phyloP scores from a whole-genome alignment of 805 yeast genomes.

The Grigorovia humatica region DNA sequence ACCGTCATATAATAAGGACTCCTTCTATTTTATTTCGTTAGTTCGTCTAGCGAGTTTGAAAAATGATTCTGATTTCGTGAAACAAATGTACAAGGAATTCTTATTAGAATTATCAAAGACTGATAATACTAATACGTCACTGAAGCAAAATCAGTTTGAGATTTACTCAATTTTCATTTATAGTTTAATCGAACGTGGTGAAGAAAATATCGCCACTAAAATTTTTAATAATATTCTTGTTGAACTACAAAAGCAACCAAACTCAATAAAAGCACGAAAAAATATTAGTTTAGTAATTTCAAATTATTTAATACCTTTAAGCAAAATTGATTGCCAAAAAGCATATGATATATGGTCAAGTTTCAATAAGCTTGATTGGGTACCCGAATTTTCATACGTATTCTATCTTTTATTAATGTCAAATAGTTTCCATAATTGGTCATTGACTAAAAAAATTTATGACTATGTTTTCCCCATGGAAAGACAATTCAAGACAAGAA shows the following conservation, averaged over 20 bases:
- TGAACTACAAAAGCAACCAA: slow-evolving; percentile 24
- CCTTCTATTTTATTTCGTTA: slow-evolving; percentile 32
- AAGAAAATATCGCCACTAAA: slow-evolving; percentile 41
- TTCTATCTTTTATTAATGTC: slow-evolving; percentile 29
- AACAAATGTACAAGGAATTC: slow-evolving; percentile 32
- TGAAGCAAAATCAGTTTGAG: slow-evolving; percentile 33
- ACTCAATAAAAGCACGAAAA: slow-evolving; percentile 11
- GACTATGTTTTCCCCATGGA: slow-evolving; percentile 31
- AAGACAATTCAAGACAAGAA: slow-evolving; percentile 5
- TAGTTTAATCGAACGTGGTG: slow-evolving; percentile 41
- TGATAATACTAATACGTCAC: not conserved
- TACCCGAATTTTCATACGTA: slow-evolving; percentile 33
- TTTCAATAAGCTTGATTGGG: slow-evolving; percentile 31
- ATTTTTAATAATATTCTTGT: slow-evolving; percentile 46
- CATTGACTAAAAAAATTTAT: slow-evolving; percentile 27
- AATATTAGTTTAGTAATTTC: slow-evolving; percentile 36
- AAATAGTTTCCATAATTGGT: slow-evolving; percentile 28
- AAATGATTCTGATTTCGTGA: slow-evolving; percentile 31
- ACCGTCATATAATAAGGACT: slow-evolving; percentile 20
- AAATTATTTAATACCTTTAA: slow-evolving; percentile 32
- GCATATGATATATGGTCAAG: slow-evolving; percentile 30
- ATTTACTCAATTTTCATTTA: slow-evolving; percentile 45
- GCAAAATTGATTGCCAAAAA: slow-evolving; percentile 27
- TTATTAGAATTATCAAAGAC: slow-evolving; percentile 12
- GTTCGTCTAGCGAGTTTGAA: slow-evolving; percentile 32